Base-by-base conservation (phyloP, 1,139 yeast species). In the Debaryomycetaceae sp. region DNA sequence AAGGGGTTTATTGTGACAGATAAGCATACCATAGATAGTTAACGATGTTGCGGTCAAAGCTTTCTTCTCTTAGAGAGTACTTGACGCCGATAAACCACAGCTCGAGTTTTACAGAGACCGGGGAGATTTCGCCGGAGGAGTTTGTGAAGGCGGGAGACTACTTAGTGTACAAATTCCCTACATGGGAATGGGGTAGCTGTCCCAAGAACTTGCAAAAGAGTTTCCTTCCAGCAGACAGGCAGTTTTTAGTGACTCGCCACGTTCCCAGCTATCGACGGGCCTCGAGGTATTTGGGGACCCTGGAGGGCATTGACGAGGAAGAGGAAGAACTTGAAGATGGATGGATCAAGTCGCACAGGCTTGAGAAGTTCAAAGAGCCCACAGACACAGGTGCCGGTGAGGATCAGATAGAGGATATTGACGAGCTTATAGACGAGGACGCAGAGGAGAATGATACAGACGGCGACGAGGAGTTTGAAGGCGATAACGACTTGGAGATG, bases 121-220 rank as follows among this genome's bases (percentile, higher is more conserved):
- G 99, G 4, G 95, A 91, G 62, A 84, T 93, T 45, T 86, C 96
- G 1, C 98, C 98, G 3, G 96, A 87, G 48, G 97, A 91, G 62
- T 91, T 90, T 65, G 90, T 89, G 7, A 74, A 71, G 45, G 97
- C 97, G 5, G 97, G 98, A n/a, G 97, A 91, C 58, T 90, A 87
- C 61, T 69, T 93, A 49, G 93, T 85, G 34, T 83, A 81, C 65
- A 87, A 87, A 72, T 93, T 95, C 63, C 98, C 99, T 1, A 95
- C 98, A 0, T 93, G 99, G 99, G 81, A 83, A 51, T 93, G 99
- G 99, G 75, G 85, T 6, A 70, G 83, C 4, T 83, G 89, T 7
- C 85, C 95, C 20, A 70, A 76, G 8, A 78, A 77, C 55, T 70
- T 74, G 46, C 76, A 67, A 44, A 79, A 87, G 53, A 85, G 81